These are phyloP conservation scores for Kazachstania psychrophila DNA, from an alignment of 805 yeast genomes.

Conservation along the genomic window DNA sequence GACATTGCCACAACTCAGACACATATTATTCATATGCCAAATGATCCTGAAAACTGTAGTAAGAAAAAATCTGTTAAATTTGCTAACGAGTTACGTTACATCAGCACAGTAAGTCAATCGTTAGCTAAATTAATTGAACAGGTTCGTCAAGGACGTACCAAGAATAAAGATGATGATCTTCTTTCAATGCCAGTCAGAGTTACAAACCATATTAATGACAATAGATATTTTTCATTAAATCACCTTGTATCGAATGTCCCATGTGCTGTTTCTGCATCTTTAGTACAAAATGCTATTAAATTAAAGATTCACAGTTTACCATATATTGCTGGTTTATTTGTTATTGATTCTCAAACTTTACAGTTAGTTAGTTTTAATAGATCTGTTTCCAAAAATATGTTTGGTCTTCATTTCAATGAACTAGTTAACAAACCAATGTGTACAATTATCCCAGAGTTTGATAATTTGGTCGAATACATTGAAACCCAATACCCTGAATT, in stretches of 20 bases:
- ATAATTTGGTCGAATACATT: conserved; percentile 30
- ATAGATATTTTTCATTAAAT: conserved; percentile 55
- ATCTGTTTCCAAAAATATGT: conserved; percentile 67
- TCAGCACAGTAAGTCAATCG: conserved; percentile 22
- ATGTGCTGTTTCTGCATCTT: conserved; percentile 59
- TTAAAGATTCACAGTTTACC: conserved; percentile 70
- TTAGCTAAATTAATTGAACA: conserved; percentile 21
- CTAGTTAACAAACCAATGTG: conserved; percentile 43
- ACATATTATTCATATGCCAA: background rate
- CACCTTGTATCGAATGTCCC: conserved; percentile 46
- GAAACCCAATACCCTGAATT: conserved; percentile 32
- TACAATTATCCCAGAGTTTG: conserved; percentile 54
- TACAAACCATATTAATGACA: conserved; percentile 40
- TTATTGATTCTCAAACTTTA: conserved; percentile 44
- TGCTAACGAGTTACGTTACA: conserved; percentile 20
- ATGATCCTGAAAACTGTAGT: background rate
- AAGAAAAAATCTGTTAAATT: conserved; percentile 22
- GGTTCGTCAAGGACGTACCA: conserved; percentile 21
- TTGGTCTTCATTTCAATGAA: conserved; percentile 50
- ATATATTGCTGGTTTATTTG: conserved; percentile 78
- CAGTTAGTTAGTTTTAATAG: conserved; percentile 64
- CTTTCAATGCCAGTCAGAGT: conserved; percentile 31
- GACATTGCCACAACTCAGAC: background rate
- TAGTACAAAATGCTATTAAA: conserved; percentile 42
- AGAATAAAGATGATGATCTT: conserved; percentile 22